Conservation (phyloP, 306 rosid genomes). For the Betula pendula region DNA sequence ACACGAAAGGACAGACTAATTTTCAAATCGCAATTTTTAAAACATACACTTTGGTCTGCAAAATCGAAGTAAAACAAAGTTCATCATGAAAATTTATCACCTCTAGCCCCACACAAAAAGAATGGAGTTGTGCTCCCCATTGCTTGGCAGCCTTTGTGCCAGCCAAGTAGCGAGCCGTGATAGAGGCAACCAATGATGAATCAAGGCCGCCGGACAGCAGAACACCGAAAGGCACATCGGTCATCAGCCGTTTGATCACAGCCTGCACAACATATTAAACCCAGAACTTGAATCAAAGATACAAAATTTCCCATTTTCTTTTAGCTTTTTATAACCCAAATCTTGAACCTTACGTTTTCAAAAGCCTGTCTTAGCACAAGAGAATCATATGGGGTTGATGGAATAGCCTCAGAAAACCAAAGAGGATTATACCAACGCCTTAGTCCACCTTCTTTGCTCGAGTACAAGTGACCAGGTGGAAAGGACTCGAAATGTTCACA, state of each 20-base stretch:
- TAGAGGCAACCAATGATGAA: conserved; percentile 91
- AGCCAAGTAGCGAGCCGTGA: conserved; percentile 85
- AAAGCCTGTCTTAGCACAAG: conserved; percentile 71
- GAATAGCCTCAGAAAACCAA: conserved; percentile 87
- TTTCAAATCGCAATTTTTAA: conserved; percentile 2
- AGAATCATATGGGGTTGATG: conserved; percentile 85
- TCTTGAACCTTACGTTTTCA: conserved; percentile 52
- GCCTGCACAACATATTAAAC: conserved; percentile 51
- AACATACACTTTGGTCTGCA: too few relatives aligned
- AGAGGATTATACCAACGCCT: conserved; percentile 88
- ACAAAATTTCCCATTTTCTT: background rate
- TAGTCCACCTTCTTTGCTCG: conserved; percentile 75
- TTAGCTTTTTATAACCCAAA: background rate
- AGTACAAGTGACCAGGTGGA: conserved; percentile 94
- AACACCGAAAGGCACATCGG: conserved; percentile 97
- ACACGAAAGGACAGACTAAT: background rate
- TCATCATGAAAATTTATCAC: conserved; percentile 30
- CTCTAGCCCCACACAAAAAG: conserved; percentile 93
- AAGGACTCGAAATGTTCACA: conserved; percentile 85
- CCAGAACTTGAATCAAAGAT: conserved; percentile 5
- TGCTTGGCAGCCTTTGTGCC: conserved; percentile 83
- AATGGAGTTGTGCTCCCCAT: conserved; percentile 92
- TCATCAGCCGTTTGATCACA: conserved; percentile 91
- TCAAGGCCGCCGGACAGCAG: conserved; percentile 91
- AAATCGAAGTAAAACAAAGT: too few relatives aligned